These are phyloP conservation scores for Linnemannia elongata DNA, from an alignment of 192 early-diverging fungal species.

Conservation along the genomic window DNA sequence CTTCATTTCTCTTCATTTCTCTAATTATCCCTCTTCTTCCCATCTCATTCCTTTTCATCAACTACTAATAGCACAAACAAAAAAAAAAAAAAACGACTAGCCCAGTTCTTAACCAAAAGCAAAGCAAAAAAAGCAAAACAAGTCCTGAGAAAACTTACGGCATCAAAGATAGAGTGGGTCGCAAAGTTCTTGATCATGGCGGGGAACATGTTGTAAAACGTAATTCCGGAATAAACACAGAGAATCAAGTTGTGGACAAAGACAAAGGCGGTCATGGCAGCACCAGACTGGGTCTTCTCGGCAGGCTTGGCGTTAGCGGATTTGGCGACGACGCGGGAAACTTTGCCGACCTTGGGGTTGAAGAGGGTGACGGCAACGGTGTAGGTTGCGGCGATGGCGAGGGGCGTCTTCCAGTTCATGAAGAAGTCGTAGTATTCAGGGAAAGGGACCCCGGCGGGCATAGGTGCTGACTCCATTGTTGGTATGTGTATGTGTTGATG, in stretches of 20 bases:
- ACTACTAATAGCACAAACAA: not conserved
- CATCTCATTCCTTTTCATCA: not conserved
- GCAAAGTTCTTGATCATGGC: slow-evolving; percentile 67
- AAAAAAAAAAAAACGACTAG: slow-evolving; percentile 14
- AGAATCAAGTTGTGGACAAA: slow-evolving; percentile 83
- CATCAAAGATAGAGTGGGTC: slow-evolving; percentile 63
- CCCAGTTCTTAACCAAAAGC: not conserved
- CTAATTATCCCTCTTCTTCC: not conserved
- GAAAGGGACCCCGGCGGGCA: slow-evolving; percentile 70
- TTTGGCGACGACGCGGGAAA: slow-evolving; percentile 70
- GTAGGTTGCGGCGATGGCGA: slow-evolving; percentile 69
- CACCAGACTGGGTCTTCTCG: slow-evolving; percentile 47
- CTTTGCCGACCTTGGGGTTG: slow-evolving; percentile 64
- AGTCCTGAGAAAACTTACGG: slow-evolving; percentile 64
- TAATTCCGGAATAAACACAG: slow-evolving; percentile 78
- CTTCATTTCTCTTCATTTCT: not conserved
- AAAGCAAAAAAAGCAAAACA: not conserved
- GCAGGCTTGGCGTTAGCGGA: slow-evolving; percentile 57
- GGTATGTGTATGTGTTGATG: not conserved
- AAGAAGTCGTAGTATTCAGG: slow-evolving; percentile 78
- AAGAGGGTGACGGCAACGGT: slow-evolving; percentile 57
- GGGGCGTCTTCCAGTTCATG: slow-evolving; percentile 79
- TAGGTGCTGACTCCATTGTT: slow-evolving; percentile 51
- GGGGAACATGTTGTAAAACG: slow-evolving; percentile 74
- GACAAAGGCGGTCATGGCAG: slow-evolving; percentile 79